Evolutionary conservation across 305 asterid species (phyloP).

Genomic region (Solanum chacoense): DNA sequence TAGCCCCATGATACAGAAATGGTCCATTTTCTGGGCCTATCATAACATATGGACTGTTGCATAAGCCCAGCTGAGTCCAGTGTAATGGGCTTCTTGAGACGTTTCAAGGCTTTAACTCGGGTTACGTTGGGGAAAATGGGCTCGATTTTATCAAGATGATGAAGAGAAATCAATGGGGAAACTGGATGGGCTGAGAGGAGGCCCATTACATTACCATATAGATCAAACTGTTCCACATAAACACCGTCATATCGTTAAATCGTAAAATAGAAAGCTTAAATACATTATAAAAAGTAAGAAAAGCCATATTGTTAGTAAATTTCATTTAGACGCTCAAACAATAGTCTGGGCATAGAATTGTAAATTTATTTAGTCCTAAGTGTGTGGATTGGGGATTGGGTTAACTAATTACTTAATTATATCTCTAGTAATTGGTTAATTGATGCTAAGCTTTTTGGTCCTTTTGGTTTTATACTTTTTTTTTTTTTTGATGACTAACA

Average conservation of each 20-base stretch:
- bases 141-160: conserved; percentile 24
- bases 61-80: conserved; percentile 18
- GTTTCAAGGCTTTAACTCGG: conserved; percentile 13
- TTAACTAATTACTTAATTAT: not conserved
- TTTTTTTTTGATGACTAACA: not conserved
- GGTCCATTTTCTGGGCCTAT: conserved; percentile 16
- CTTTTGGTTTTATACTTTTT: not conserved
- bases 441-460: not conserved
- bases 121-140: conserved; percentile 18
- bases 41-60: conserved; percentile 31
- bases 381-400: not conserved
- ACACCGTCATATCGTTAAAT: not conserved
- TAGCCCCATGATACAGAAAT: conserved; percentile 28
- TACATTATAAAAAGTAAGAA: not conserved
- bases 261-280: not conserved
- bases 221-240: conserved; percentile 15
- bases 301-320: not conserved
- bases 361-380: not conserved
- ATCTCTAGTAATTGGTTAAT: not conserved
- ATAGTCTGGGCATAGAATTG: not conserved
- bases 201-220: conserved; percentile 20
- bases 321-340: not conserved
- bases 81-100: conserved; percentile 7
- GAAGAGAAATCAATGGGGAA: conserved; percentile 26
- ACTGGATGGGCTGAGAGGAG: conserved; percentile 25